Percentiles rank a stretch among this genome's conserved stretches.
Evolutionary conservation across 441 rosid genomes (phyloP).

Genomic region (Daphne laureola): DNA sequence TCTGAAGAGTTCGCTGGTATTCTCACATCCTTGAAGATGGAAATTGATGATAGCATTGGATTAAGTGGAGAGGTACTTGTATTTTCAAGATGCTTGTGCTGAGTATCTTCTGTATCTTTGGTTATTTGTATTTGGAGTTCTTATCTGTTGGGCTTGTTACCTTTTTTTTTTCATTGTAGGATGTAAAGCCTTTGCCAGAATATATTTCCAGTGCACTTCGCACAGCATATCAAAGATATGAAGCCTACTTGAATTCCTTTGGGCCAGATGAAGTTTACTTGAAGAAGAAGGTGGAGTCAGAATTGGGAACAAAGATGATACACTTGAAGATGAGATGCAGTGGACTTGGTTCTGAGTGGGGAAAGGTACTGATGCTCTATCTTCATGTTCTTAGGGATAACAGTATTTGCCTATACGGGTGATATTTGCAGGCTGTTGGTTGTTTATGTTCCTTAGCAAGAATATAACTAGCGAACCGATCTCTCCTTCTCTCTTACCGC

Average conservation of each 20-base stretch:
- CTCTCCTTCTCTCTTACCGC: too few relatives aligned
- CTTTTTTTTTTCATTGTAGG: conserved; percentile 23
- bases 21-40: conserved; percentile 70
- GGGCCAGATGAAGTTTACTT: conserved; percentile 66
- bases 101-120: background rate
- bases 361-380: conserved; percentile 46
- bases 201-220: conserved; percentile 42
- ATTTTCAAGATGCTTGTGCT: background rate
- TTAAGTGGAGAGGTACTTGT: conserved; percentile 77
- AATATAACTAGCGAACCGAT: too few relatives aligned
- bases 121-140: background rate
- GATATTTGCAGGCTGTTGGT: too few relatives aligned
- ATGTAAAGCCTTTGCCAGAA: conserved; percentile 64
- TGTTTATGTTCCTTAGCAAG: too few relatives aligned
- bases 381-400: too few relatives aligned
- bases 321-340: conserved; percentile 94
- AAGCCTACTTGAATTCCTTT: conserved; percentile 58
- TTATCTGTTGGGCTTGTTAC: conserved; percentile 13
- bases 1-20: conserved; percentile 76
- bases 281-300: conserved; percentile 85
- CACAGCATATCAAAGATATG: conserved; percentile 55
- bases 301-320: conserved; percentile 92
- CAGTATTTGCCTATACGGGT: too few relatives aligned
- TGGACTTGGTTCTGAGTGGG: conserved; percentile 87
- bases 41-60: conserved; percentile 82